Evolutionary conservation across 1,139 yeast genomes (phyloP), one percentile per base, ranked within the genome.

Genomic region (Citeromyces hawaiiensis): DNA sequence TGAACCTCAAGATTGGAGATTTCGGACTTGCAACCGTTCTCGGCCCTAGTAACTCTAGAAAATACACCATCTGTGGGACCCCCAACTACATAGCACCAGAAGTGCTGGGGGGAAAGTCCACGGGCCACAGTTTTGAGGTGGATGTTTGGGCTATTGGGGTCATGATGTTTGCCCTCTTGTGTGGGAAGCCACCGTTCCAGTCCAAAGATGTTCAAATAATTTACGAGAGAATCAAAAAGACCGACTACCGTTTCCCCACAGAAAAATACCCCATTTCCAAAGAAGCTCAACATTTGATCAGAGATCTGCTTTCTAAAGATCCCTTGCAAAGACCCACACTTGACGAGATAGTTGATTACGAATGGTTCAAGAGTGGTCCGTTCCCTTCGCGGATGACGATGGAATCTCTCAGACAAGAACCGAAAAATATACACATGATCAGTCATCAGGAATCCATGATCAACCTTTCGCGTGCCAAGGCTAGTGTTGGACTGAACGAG

Each of bases 71-170:
- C 42, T 91, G 98, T 60, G 98, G 98, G 42, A 91, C 98, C 13
- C 98, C 98, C 44, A 91, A 91, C 61, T 91, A 91, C 57, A 91
- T 91, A 56, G 96, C 97, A 0, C 98, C 98, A 8, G 98, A 91
- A 61, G 95, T 91, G 13, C 67, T 91, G 47, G 83, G 87, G 38
- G 95, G 96, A 21, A 85, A 86, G 53, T 74, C 70, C 41, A 76
- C 81, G 25, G 97, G 96, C 3, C 97, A 91, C 59, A 78, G 94
- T 42, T 87, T 78, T 55, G 96, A 87, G 58, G 96, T 87, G 35
- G 98, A 91, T 57, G 75, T 86, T 48, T 91, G 98, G 98, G 94
- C 97, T 6, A 77, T 87, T 50, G 98, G 98, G 45, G 85, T 91
- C 44, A 91, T 91, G 86, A 70, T 91, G 66, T 91, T 82, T 54